Base-by-base conservation (phyloP, 2,329 filamentous ascomycete species). In the Aspergillus pseudotamarii region DNA sequence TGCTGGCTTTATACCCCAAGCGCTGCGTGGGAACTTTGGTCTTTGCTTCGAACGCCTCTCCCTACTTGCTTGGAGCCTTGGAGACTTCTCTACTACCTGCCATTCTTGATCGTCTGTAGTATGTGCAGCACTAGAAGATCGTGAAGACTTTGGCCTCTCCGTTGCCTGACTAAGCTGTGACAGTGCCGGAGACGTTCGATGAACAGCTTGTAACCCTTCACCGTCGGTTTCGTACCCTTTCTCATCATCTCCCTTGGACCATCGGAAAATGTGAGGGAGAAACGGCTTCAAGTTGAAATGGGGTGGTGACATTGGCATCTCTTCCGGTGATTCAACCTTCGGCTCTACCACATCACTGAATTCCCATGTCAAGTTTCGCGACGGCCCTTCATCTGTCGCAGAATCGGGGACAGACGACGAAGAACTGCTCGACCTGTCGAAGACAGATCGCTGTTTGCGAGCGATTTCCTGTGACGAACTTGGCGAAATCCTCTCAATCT, bases 391-490 rank as follows among this genome's bases (percentile, higher is more conserved):
- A n/a, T 78, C 76, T 5, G 75, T 71, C 0, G 79, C 76, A 1
- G 78, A 79, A n/a, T 76, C 75, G 3, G 78, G 77, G 0, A 75
- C 72, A 0, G 79, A 82, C 1, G 79, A 81, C 0, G 80, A 81
- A 3, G 78, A 79, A 66, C 80, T 81, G 63, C 79, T 82, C 16
- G 78, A 79, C 26, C 78, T 73, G 61, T 83, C 81, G 67, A 83
- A 83, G 9, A 83, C 79, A 3, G 81, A 83, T 66, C 73, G 75
- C 53, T 78, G 75, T 46, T 76, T 73, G 43, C 73, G 73, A 28
- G 73, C 60, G 2, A 68, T 72, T 45, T 80, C 78, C 53, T 80
- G 75, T 0, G 78, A 79, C 6, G 79, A 78, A 54, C 73, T 77
- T 6, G 80, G 81, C 4, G 81, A 82, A 55, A 78, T 71, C 28